These are phyloP conservation scores for Chlorokybus atmophyticus DNA, from an alignment of 139 green algal genomes.

Conservation along the genomic window DNA sequence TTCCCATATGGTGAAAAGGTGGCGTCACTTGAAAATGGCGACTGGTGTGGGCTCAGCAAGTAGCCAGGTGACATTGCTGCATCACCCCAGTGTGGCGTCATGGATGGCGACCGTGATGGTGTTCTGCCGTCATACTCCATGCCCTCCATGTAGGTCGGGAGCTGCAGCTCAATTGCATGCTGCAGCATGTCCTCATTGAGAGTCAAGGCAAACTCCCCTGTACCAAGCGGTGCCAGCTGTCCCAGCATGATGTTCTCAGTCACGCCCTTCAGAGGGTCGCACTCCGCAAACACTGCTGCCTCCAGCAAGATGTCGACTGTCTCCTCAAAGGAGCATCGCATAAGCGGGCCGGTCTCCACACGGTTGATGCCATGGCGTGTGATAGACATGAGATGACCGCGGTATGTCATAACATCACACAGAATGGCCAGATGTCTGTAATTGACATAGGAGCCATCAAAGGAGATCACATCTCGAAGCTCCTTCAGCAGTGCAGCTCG, in stretches of 20 bases:
- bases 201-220: constrained; percentile 74
- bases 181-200: constrained; percentile 76
- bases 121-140: neutral
- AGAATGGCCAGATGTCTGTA: constrained; percentile 88
- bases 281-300: constrained; percentile 58
- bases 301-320: constrained; percentile 92
- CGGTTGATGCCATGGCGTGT: constrained; percentile 98
- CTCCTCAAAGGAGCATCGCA: constrained; percentile 96
- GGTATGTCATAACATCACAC: constrained; percentile 69
- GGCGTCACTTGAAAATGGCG: constrained; percentile 36
- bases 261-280: constrained; percentile 66
- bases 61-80: constrained; percentile 24
- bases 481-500: constrained; percentile 80
- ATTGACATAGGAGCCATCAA: constrained; percentile 96
- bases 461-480: constrained; percentile 92
- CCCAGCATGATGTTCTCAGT: constrained; percentile 97
- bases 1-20: constrained; percentile 42
- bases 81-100: constrained; percentile 4
- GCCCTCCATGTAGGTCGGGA: constrained; percentile 16
- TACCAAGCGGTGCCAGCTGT: constrained; percentile 40
- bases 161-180: constrained; percentile 71
- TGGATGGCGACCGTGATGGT: neutral
- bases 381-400: constrained; percentile 96
- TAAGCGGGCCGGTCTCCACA: constrained; percentile 67
- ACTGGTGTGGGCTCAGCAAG: constrained; percentile 17